Evolutionary conservation across 1,139 yeast genomes (phyloP).

Genomic region (Blastobotrys capitulatus): DNA sequence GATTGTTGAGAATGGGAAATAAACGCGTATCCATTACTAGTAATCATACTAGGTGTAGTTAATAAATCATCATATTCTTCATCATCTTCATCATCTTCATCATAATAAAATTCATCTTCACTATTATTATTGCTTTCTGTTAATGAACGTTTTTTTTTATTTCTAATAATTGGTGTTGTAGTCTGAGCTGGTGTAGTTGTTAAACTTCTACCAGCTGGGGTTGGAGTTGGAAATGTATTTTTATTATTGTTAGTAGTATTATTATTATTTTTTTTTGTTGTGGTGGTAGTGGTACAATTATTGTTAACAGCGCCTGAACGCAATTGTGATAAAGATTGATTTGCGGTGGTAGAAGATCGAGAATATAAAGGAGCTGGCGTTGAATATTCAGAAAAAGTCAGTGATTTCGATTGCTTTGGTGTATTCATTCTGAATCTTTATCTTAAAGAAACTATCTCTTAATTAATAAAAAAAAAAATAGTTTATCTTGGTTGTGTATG

Average conservation of each 20-base stretch:
- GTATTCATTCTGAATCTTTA: neutral
- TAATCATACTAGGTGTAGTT: neutral
- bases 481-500: no score
- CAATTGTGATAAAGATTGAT: neutral
- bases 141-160: neutral
- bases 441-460: neutral
- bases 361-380: neutral
- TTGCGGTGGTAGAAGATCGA: neutral
- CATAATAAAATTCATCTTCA: no score
- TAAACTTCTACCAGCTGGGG: neutral
- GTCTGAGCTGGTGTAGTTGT: no score
- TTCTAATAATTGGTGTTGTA: neutral
- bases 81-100: neutral
- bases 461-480: no score
- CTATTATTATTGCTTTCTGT: no score
- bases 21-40: slow-evolving; percentile 51
- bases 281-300: neutral
- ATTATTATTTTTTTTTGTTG: no score
- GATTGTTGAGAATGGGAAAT: slow-evolving; percentile 80
- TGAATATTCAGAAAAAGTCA: neutral
- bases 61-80: neutral
- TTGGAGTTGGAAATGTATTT: neutral
- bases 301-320: neutral
- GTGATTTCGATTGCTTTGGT: neutral
- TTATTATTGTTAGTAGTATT: no score